A percentile compares a stretch with the other conserved stretches of the same genome.
phyloP scores from a whole-genome alignment of 495 filamentous ascomycete genomes.

The Barbatosphaeria neglecta region DNA sequence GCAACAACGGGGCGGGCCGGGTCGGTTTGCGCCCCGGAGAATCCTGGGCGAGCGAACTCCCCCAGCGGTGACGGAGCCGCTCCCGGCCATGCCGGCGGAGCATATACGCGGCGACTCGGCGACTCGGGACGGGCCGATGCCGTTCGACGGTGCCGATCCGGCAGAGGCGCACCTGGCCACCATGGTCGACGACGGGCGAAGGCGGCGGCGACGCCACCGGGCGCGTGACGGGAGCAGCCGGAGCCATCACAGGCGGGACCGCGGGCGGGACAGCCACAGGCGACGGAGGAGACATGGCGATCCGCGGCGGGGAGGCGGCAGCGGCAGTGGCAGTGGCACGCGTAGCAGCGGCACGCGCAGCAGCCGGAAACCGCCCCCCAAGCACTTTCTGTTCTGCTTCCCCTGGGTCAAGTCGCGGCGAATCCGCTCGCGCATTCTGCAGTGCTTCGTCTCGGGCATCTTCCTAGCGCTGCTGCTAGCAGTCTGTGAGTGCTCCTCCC shows the following conservation, averaged over 20 bases:
- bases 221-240: slow-evolving; percentile 7
- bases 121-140: background rate
- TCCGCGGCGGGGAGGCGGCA: background rate
- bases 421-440: slow-evolving; percentile 43
- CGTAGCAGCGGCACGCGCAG: background rate
- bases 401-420: slow-evolving; percentile 41
- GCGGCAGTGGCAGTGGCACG: background rate
- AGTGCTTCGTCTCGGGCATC: slow-evolving; percentile 42
- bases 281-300: too few species aligned
- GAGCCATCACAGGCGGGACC: background rate
- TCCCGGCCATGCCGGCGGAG: background rate
- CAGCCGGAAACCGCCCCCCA: slow-evolving; percentile 14
- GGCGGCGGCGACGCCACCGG: slow-evolving; percentile 8
- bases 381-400: slow-evolving; percentile 37
- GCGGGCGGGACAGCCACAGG: background rate
- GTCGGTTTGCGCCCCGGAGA: background rate
- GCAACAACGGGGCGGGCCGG: background rate
- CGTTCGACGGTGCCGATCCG: slow-evolving; percentile 23
- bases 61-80: slow-evolving; percentile 7
- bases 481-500: slow-evolving; percentile 39
- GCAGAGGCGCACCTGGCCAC: slow-evolving; percentile 22
- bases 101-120: background rate
- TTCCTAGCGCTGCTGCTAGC: slow-evolving; percentile 43
- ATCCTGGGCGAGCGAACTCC: background rate
- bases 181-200: slow-evolving; percentile 13